Base-by-base conservation (phyloP, 106 monocot species). In the Platanthera zijinensis region DNA sequence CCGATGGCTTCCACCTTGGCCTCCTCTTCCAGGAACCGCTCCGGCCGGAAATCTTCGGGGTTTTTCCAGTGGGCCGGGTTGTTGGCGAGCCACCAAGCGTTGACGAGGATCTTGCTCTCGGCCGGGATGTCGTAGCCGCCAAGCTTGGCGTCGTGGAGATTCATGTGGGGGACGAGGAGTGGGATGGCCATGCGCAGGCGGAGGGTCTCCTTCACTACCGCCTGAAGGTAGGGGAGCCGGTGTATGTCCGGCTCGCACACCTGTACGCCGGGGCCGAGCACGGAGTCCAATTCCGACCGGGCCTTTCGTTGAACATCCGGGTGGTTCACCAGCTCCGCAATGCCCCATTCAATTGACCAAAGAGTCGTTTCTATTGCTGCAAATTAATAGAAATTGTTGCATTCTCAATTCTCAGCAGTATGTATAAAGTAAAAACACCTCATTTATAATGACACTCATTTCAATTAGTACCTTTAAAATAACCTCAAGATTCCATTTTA, bases 271-370 rank as follows among this genome's bases (percentile, higher is more conserved):
- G 50, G 48, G 3, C 89, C 86, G 12, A 89, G 78, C 17, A 86
- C 82, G 0, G 69, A 48, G 74, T 79, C 79, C 0, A 89, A 72
- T 71, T 86, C 86, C 0, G 74, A 17, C 17, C 86, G 73, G 39
- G 86, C 75, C 62, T 86, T 89, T 25, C 74, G 64, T 47, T 89
- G 89, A 62, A 86, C 74, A 7, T 76, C 50, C 7, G 82, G 84
- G 72, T 84, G 78, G 89, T 89, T 89, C 59, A 89, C 89, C 5
- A 89, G 86, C 75, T 89, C 89, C 8, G 86, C 86, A 2, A 89
- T 80, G 1, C 54, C 89, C 89, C 89, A 89, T 80, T 89, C 86
- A 5, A 89, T 86, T 18, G 89, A 86, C 89, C 89, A 89, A 51
- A 86, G 52, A 0, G 86, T 89, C 5, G 89, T 89, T 78, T 89